phyloP scores from a whole-genome alignment of 192 early-diverging fungal species.

The Dissophora ornata region DNA sequence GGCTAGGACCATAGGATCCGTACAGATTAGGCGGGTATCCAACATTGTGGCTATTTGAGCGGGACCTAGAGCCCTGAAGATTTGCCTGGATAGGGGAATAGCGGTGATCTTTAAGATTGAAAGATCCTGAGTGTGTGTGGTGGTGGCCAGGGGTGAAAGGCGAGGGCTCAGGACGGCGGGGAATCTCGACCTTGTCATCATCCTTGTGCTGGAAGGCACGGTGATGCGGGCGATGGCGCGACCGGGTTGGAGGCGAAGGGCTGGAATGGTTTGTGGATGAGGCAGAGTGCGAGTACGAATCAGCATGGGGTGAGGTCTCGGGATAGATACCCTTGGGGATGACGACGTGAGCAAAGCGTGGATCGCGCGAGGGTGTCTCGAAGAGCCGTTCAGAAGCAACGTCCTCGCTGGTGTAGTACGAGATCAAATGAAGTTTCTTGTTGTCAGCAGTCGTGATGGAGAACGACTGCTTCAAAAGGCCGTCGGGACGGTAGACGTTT shows the following conservation, averaged over 20 bases:
- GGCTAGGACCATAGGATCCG: conserved; percentile 18
- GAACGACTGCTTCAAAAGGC: conserved; percentile 90
- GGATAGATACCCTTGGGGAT: conserved; percentile 89
- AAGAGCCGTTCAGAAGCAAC: conserved; percentile 69
- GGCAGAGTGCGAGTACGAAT: conserved; percentile 17
- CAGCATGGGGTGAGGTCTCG: conserved; percentile 63
- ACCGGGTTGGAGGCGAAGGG: conserved; percentile 40
- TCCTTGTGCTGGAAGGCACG: conserved; percentile 38
- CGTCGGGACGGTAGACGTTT: conserved; percentile 78
- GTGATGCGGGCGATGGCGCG: conserved; percentile 49
- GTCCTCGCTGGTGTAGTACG: conserved; percentile 90
- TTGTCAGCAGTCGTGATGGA: conserved; percentile 84
- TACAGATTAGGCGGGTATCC: conserved; percentile 6
- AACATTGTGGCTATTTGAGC: conserved; percentile 32
- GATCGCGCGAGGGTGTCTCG: conserved; percentile 73
- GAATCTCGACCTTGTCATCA: not conserved
- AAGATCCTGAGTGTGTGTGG: conserved; percentile 29
- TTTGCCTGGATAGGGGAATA: conserved; percentile 41
- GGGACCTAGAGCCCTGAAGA: conserved; percentile 10
- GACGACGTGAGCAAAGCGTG: conserved; percentile 70
- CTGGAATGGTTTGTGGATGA: conserved; percentile 32
- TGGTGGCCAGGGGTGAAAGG: conserved; percentile 15
- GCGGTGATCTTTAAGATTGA: conserved; percentile 24
- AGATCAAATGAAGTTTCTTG: conserved; percentile 88
- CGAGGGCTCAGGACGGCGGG: conserved; percentile 14